Percentiles rank a stretch among this genome's conserved stretches.
phyloP scores from a whole-genome alignment of 1,284 basidiomycete genomes.

The Pyrrhoderma lamaoense region DNA sequence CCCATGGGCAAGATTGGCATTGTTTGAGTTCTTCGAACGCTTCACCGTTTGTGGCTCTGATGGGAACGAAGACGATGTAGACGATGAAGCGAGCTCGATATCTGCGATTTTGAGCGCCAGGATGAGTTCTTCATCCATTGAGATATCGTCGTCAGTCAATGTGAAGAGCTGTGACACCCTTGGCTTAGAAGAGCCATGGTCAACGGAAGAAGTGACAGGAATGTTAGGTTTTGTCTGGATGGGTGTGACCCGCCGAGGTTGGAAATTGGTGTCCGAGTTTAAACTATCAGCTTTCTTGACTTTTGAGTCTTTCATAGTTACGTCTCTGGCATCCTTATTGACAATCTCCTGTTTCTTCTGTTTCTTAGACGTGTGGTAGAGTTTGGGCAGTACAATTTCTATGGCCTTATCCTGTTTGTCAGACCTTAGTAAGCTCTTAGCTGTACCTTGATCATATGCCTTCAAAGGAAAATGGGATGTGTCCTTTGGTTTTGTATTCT shows the following conservation, averaged over 20 bases:
- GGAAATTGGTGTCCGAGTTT: background rate
- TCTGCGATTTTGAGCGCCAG: slow-evolving; percentile 16
- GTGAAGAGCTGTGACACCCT: background rate
- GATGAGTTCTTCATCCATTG: slow-evolving; percentile 15
- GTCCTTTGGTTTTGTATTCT: too few relatives aligned
- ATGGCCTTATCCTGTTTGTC: too few relatives aligned
- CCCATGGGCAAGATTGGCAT: background rate
- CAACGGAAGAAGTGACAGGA: background rate
- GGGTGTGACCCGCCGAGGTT: slow-evolving; percentile 8
- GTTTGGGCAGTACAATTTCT: too few relatives aligned
- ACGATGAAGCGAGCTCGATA: slow-evolving; percentile 3
- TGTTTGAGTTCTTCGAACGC: background rate
- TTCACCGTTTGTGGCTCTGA: background rate
- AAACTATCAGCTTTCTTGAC: too few relatives aligned
- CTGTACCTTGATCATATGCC: too few relatives aligned
- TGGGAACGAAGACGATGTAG: background rate
- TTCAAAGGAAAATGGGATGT: too few relatives aligned
- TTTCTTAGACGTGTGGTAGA: too few relatives aligned
- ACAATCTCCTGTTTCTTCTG: too few relatives aligned
- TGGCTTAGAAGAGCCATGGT: slow-evolving; percentile 1
- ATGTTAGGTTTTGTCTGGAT: background rate
- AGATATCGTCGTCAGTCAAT: slow-evolving; percentile 8
- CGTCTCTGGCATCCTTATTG: too few relatives aligned
- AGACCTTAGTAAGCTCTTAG: too few relatives aligned
- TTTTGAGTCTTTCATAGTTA: too few relatives aligned